phyloP scores from a whole-genome alignment of 768 basidiomycete genomes.

The Mycena sanguinolenta region DNA sequence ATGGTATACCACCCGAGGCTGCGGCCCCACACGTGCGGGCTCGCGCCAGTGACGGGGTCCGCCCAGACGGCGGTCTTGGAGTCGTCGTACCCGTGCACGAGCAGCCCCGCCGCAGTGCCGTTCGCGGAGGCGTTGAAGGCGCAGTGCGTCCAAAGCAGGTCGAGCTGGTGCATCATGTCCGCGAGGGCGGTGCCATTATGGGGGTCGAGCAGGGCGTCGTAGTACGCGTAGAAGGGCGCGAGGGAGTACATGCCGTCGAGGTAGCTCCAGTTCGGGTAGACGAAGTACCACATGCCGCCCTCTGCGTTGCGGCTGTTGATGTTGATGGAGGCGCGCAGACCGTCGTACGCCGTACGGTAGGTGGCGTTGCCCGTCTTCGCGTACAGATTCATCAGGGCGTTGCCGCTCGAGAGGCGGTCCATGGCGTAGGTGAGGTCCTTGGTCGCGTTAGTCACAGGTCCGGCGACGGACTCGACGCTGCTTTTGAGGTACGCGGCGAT shows the following conservation, averaged over 20 bases:
- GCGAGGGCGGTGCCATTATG: constrained; percentile 33
- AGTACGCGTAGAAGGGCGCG: constrained; percentile 43
- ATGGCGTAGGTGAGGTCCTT: constrained; percentile 29
- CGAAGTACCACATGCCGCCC: constrained; percentile 41
- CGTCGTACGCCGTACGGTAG: constrained; percentile 36
- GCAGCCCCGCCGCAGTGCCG: constrained; percentile 32
- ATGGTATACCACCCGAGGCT: constrained; percentile 38
- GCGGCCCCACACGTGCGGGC: constrained; percentile 38
- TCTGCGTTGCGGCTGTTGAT: constrained; percentile 38
- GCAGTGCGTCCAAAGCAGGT: constrained; percentile 40
- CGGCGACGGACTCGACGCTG: constrained; percentile 29
- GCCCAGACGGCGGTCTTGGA: constrained; percentile 43
- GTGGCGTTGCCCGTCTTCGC: constrained; percentile 31
- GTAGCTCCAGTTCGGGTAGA: constrained; percentile 34
- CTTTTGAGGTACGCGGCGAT: constrained; percentile 19
- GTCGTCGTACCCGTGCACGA: constrained; percentile 43
- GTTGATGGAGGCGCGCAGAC: constrained; percentile 38
- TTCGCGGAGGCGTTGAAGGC: constrained; percentile 1
- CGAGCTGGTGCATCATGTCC: constrained; percentile 41
- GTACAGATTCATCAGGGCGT: constrained; percentile 29
- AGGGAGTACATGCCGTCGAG: constrained; percentile 45
- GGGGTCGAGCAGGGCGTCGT: constrained; percentile 36
- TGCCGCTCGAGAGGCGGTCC: constrained; percentile 32
- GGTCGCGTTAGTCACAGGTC: constrained; percentile 26
- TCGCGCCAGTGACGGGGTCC: constrained; percentile 36